Evolutionary conservation across 192 early-diverging fungal species (phyloP).

Genomic region (Coemansia guatemalensis): DNA sequence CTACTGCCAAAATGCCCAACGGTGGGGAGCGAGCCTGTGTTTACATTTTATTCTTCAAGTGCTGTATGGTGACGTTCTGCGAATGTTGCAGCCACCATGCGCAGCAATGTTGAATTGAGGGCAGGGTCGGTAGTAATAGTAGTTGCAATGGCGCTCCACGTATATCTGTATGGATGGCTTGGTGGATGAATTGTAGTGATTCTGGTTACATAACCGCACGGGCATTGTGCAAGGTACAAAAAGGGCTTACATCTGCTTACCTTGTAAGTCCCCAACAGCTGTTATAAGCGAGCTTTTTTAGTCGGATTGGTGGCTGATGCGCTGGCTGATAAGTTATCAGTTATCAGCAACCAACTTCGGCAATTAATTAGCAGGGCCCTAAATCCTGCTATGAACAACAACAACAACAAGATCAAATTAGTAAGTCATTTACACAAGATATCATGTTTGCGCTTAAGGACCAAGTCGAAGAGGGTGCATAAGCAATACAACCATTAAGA

Average conservation of each 20-base stretch:
- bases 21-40: constrained; percentile 1
- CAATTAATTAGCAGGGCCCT: background rate
- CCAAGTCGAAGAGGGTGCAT: background rate
- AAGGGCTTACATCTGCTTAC: background rate
- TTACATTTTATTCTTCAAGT: background rate
- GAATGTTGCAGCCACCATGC: background rate
- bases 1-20: background rate
- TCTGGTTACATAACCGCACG: background rate
- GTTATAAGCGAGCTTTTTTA: background rate
- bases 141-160: background rate
- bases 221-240: background rate
- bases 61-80: background rate
- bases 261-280: background rate
- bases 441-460: background rate
- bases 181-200: background rate
- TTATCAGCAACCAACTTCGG: background rate
- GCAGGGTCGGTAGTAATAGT: background rate
- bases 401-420: background rate
- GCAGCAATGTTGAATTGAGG: background rate
- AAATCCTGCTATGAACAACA: background rate
- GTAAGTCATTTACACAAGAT: background rate
- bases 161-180: background rate
- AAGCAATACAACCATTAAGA: background rate
- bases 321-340: background rate
- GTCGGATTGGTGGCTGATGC: background rate